Evolutionary conservation across 257 asterid genomes (phyloP), one percentile per base, ranked within the genome.

Genomic region (Solanum piurae): DNA sequence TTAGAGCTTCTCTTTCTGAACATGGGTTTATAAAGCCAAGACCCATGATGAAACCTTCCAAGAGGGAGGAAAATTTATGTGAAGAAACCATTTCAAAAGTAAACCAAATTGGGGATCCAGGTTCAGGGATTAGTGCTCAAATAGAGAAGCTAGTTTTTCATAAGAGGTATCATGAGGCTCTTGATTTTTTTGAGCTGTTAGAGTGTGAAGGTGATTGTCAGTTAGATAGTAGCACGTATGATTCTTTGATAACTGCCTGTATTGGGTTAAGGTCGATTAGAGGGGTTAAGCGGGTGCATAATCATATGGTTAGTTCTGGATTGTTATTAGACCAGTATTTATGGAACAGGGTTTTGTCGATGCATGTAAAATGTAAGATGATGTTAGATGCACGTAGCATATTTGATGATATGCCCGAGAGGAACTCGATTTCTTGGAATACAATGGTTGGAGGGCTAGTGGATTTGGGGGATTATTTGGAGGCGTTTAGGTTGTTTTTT

Each of bases 331-430:
- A 96, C 91, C 87, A 92, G 91, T 96, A 93, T 90, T 90, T 95
- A 95, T 90, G 91, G 92, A 96, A 96, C 44, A 88, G 97, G 92
- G 93, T 94, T 66, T 66, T 96, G 93, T 12, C 77, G 40, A 93
- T 96, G 98, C 97, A 94, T 31, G 94, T 94, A 68, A 95, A 90
- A 91, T 95, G 99, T 80, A 92, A 94, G 89, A 95, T 94, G 99
- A 94, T 94, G 95, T 88, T 92, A 64, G 98, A 95, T 89, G 98
- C 99, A 5, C 96, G 92, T 75, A 88, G 77, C 80, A 49, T 94
- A 91, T 94, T 96, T 42, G 96, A 93, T 23, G 94, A 92, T 33
- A 93, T 96, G 95, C 96, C 94, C 0, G 92, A 93, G 29, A 93
- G 93, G 84, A 94, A 94, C 83, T 86, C 87, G 85, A 92, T 92